These are phyloP conservation scores for Dothistroma septosporum DNA, from an alignment of 2,329 filamentous ascomycete genomes.

Conservation along the genomic window DNA sequence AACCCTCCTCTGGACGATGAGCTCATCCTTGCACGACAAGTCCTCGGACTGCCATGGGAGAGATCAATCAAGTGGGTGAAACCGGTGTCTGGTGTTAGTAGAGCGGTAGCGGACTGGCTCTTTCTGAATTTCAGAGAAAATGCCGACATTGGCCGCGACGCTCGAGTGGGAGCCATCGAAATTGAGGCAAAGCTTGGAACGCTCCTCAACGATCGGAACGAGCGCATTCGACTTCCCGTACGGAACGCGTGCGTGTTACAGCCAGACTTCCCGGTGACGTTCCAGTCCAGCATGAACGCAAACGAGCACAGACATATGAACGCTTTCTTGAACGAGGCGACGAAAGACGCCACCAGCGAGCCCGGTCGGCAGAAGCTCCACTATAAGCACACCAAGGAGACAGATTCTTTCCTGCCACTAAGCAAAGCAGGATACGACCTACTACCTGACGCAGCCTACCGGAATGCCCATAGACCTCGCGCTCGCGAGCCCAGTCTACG, in stretches of 20 bases:
- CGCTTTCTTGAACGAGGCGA: conserved; percentile 70
- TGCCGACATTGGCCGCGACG: conserved; percentile 55
- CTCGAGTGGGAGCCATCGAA: conserved; percentile 71
- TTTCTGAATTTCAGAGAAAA: conserved; percentile 20
- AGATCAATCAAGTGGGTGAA: conserved; percentile 28
- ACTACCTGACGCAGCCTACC: conserved; percentile 49
- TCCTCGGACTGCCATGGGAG: conserved; percentile 31
- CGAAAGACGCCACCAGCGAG: conserved; percentile 35
- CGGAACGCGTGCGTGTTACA: conserved; percentile 66
- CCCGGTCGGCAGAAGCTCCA: conserved; percentile 59
- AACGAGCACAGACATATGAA: conserved; percentile 79
- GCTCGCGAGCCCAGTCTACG: conserved; percentile 61
- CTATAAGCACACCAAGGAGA: conserved; percentile 78
- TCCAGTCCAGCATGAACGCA: conserved; percentile 86
- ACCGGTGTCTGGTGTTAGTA: conserved; percentile 24
- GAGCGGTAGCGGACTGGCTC: conserved; percentile 30
- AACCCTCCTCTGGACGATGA: conserved; percentile 25
- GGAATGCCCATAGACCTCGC: conserved; percentile 45
- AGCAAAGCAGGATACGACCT: conserved; percentile 55
- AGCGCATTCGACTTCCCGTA: conserved; percentile 65
- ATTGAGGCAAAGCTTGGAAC: conserved; percentile 91
- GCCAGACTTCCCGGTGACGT: conserved; percentile 56
- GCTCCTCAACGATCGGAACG: conserved; percentile 68
- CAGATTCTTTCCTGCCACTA: conserved; percentile 79
- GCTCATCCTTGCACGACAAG: conserved; percentile 22